These are phyloP conservation scores for Saccharomycopsis sp. DNA, from an alignment of 805 yeast genomes.

Conservation along the genomic window DNA sequence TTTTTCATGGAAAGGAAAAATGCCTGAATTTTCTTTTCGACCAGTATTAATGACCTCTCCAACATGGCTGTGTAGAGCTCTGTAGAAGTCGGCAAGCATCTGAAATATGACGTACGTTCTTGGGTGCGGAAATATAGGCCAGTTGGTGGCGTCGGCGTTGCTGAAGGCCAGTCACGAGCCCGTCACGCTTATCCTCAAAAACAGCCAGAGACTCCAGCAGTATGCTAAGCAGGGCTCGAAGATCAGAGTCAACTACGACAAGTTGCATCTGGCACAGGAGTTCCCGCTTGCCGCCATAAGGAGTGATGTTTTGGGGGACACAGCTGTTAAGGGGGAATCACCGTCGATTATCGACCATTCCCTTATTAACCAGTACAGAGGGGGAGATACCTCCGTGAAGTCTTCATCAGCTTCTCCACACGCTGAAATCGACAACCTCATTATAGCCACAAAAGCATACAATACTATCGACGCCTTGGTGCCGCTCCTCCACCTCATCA, in stretches of 20 bases:
- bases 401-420: not conserved
- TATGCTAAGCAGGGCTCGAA: constrained; percentile 29
- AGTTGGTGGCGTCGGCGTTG: constrained; percentile 41
- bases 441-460: constrained; percentile 76
- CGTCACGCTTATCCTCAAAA: constrained; percentile 30
- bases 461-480: constrained; percentile 60
- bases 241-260: constrained; percentile 25
- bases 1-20: not conserved
- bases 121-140: constrained; percentile 19
- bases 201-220: constrained; percentile 27
- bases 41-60: too few relatives aligned
- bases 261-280: not conserved
- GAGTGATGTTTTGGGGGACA: constrained; percentile 2
- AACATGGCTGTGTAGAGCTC: too few relatives aligned
- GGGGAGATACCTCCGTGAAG: not conserved
- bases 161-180: constrained; percentile 26
- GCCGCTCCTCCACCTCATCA: constrained; percentile 46
- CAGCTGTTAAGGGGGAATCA: not conserved
- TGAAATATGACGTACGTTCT: constrained; percentile 17
- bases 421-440: constrained; percentile 37
- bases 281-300: constrained; percentile 2
- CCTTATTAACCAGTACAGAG: not conserved
- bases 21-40: not conserved
- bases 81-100: too few relatives aligned
- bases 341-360: not conserved